Evolutionary conservation across 352 stramenopile genomes (phyloP), one percentile per base, ranked within the genome.

Genomic region (Plasmopara halstedii): DNA sequence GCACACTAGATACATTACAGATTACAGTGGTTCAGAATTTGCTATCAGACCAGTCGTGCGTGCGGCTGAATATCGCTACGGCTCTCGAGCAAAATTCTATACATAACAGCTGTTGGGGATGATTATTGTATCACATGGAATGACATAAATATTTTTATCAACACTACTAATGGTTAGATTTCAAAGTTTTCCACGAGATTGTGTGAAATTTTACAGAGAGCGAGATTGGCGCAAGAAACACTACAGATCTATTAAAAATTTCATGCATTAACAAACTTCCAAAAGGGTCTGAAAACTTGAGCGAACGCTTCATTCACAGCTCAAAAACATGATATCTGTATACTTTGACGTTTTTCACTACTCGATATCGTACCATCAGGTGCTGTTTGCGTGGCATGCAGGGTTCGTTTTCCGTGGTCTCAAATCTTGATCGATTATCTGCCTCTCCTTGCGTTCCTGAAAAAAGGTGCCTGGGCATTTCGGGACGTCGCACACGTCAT

Each of bases 381-480:
- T 11, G 39, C 22, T 40, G 18, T 40, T 19, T 38, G 13, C n/a
- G 17, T 43, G 13, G n/a, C 17, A 27, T 45, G 13, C 23, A 13
- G 26, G 10, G 21, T 55, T 47, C 18, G 29, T 6, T 19, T 46
- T 41, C n/a, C 21, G 43, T 42, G 33, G 25, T 27, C 41, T 57
- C 56, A 65, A 65, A 65, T 65, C 51, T 62, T 65, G 56, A 62
- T 54, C 41, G 41, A 39, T 50, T 57, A 54, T 61, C 51, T 47
- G 46, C 50, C 48, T 58, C 42, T 62, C 53, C 47, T 57, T 32
- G 43, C 33, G 23, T 17, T 57, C 58, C 29, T 59, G 50, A 7
- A 31, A 49, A 65, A 65, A 49, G 54, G 46, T 56, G 51, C 22
- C 36, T 23, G 42, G 29, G 17, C 34, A 48, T 33, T 56, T 52